Base-by-base conservation (phyloP, 2,329 filamentous ascomycete genomes). In the Fusarium denticulatum region DNA sequence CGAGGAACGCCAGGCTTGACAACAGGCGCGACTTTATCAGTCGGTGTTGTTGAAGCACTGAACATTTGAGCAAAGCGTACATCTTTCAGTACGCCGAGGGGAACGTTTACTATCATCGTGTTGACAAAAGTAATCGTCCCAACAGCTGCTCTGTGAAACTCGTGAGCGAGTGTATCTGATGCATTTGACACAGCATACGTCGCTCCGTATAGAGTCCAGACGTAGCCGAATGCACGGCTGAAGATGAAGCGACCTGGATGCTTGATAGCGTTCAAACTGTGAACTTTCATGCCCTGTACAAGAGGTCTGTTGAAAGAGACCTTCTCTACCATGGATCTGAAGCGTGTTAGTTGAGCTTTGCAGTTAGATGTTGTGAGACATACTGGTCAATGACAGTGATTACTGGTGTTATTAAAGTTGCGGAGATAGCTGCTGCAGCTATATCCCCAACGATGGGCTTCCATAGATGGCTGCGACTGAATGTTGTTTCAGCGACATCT, bases 61-160 rank as follows among this genome's bases (percentile, higher is more conserved):
- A 78, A 81, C 32, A 80, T 69, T 7, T 80, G 76, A 5, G 79
- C 77, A 34, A 80, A 81, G 8, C 76, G 69, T 9, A 80, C 67
- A 45, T 81, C 80, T 12, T 81, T 81, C 63, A 78, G 76, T 7
- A 81, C 75, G 3, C 80, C 79, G 3, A 81, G 67, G 3, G 80
- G 80, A 5, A 80, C 78, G 22, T 81, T 81, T 46, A 81, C 75
- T 5, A 76, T 53, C 66, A 80, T 78, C 6, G 79, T 80, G 4
- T 75, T 78, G 14, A 77, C 71, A 34, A 80, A 79, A 0, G 73
- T 77, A 10, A 78, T 76, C 1, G 76, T 77, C 2, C 75, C 76
- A 6, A 77, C 77, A 8, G 79, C 76, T 0, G 77, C 70, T 47
- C 59, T 69, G 3, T 78, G 71, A 12, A 77, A 80, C 14, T 77